These are phyloP conservation scores for Fomitopsis schrenkii DNA, from an alignment of 1,284 basidiomycete species.

Conservation along the genomic window DNA sequence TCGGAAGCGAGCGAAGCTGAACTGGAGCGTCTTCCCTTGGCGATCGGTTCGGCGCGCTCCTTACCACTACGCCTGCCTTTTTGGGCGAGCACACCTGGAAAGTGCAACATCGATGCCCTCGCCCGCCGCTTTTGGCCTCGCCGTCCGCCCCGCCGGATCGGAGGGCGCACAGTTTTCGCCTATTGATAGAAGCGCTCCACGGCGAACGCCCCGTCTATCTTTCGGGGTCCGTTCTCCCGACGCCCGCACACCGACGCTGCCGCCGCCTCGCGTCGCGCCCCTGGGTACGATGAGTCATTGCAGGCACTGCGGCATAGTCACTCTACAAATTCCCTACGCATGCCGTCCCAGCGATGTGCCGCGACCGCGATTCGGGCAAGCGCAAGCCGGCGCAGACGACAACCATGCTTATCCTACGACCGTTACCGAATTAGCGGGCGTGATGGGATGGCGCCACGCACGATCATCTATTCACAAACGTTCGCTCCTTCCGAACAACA, in stretches of 20 bases:
- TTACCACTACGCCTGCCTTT: not conserved
- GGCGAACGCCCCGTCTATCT: not conserved
- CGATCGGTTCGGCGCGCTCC: not conserved
- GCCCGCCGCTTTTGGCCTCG: not conserved
- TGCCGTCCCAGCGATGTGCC: not conserved
- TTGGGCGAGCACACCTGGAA: not conserved
- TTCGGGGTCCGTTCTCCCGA: not conserved
- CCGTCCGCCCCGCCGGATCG: not conserved
- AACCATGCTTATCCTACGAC: too few relatives aligned
- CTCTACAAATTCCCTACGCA: not conserved
- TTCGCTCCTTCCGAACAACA: not conserved
- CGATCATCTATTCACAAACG: not conserved
- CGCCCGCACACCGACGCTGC: not conserved
- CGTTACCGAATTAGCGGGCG: not conserved
- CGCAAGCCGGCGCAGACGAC: not conserved
- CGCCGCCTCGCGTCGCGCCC: not conserved
- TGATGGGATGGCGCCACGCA: not conserved
- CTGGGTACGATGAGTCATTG: not conserved
- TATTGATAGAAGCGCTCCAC: slow-evolving; percentile 2
- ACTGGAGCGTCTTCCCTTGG: not conserved
- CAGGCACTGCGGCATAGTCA: not conserved
- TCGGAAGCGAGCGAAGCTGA: not conserved
- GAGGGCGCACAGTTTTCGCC: not conserved
- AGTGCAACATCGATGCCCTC: not conserved
- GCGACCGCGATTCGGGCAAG: not conserved